phyloP scores from a whole-genome alignment of 1,284 basidiomycete genomes.

The Tausonia pullulans region DNA sequence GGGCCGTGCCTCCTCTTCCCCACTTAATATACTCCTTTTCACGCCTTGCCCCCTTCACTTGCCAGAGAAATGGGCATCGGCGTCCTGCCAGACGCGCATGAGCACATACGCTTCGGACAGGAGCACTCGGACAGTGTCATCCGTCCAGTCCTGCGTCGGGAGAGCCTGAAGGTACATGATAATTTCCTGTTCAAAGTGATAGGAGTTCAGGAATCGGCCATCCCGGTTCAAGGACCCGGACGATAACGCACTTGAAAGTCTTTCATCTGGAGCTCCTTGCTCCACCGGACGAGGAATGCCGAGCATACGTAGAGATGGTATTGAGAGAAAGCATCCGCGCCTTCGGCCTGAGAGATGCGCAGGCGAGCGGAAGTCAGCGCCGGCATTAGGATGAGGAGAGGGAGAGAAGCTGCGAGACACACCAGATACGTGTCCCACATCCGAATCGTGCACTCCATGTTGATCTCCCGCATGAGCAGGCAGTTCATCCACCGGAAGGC shows the following conservation, averaged over 20 bases:
- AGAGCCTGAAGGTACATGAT: constrained; percentile 98
- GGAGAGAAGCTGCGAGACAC: constrained; percentile 28
- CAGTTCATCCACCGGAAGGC: constrained; percentile 99
- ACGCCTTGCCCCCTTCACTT: too few relatives aligned
- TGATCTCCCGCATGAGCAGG: constrained; percentile 89
- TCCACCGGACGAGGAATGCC: constrained; percentile 86
- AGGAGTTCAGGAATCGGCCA: not conserved
- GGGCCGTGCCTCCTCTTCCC: too few relatives aligned
- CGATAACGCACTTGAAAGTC: constrained; percentile 71
- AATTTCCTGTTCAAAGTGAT: constrained; percentile 61
- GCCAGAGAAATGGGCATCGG: constrained; percentile 69
- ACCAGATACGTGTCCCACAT: constrained; percentile 99
- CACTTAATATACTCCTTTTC: too few relatives aligned
- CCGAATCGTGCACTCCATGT: constrained; percentile 82
- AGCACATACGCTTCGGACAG: constrained; percentile 93
- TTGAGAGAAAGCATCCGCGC: constrained; percentile 87
- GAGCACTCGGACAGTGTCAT: constrained; percentile 89
- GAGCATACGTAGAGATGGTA: constrained; percentile 95
- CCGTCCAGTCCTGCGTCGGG: constrained; percentile 88
- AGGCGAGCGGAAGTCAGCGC: not conserved
- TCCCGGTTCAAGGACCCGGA: not conserved
- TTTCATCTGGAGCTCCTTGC: constrained; percentile 78
- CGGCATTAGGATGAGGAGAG: not conserved
- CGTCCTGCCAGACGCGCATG: constrained; percentile 86
- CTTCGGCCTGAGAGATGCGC: constrained; percentile 60